Base-by-base conservation (phyloP, 345 rosid genomes). In the Raphanus sativus region DNA sequence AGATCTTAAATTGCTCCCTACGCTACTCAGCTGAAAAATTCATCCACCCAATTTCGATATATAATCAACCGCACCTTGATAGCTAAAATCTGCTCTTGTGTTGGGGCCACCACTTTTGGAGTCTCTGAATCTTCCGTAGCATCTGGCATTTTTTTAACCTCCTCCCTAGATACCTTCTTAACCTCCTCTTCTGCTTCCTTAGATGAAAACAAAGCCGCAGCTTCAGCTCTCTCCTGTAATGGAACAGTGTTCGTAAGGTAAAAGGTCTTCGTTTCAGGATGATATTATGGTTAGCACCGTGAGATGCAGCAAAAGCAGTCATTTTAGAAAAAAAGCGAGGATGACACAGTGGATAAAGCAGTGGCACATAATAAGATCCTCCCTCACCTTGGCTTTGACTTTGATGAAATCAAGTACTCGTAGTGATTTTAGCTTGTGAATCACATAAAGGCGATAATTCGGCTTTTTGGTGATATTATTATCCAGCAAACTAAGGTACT, bases 371-470 rank as follows among this genome's bases (percentile, higher is more conserved):
- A 61, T 16, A 70, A 65, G 11, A 73, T 42, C 32, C 83, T n/a
- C n/a, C n/a, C n/a, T 87, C 72, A 96, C 99, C 99, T 91, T 96
- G 80, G 71, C 83, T 84, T 88, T 93, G 15, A 93, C 94, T 83
- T 91, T 95, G 78, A 86, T 91, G 87, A 95, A 95, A 82, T 95
- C 99, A 72, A 93, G 87, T 73, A 91, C 93, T 36, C 93, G 88
- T 9, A 96, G 98, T 26, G 91, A 83, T 77, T 93, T 93, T 13
- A 96, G 81, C 76, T 89, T 96, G 86, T 87, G 87, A 77, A 96
- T 93, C 76, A 96, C 95, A 67, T 96, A 96, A 25, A 96, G 83
- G 81, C 99, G 87, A 70, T 96, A 96, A 69, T 91, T 96, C 6
- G 98, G 91, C 75, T 90, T 90, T 70, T 96, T 96, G 21, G 97